A percentile compares a stretch with the other conserved stretches of the same genome.
Evolutionary conservation across 2,329 filamentous ascomycete genomes (phyloP).

Genomic region (Xylariaceae sp.): DNA sequence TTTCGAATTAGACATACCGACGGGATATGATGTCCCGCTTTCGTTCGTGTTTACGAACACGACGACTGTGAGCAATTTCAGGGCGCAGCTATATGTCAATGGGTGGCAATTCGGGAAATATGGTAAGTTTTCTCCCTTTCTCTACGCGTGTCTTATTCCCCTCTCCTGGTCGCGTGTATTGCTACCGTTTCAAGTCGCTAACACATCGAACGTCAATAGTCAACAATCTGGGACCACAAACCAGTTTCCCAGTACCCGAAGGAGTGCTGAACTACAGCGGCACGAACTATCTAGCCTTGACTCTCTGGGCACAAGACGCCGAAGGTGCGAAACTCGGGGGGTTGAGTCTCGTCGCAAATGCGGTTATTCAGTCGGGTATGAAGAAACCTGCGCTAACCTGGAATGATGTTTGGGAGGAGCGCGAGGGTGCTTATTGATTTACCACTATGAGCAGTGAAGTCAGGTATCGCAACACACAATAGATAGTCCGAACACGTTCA

Average conservation of each 20-base stretch:
- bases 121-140: constrained; percentile 12
- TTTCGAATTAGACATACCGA: constrained; percentile 52
- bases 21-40: constrained; percentile 56
- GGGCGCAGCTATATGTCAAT: constrained; percentile 67
- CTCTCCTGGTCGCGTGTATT: neutral
- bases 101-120: constrained; percentile 65
- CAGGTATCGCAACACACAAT: neutral
- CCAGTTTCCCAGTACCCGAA: constrained; percentile 66
- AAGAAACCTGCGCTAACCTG: constrained; percentile 20
- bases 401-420: constrained; percentile 16
- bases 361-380: constrained; percentile 23
- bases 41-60: constrained; percentile 54
- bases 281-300: constrained; percentile 64
- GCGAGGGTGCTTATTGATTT: constrained; percentile 18
- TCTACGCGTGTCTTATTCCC: neutral
- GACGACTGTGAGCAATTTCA: constrained; percentile 39
- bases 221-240: constrained; percentile 69
- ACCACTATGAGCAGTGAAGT: neutral
- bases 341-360: constrained; percentile 24
- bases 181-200: neutral
- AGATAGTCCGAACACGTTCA: neutral
- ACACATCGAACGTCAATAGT: constrained; percentile 1
- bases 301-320: constrained; percentile 62
- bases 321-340: constrained; percentile 53
- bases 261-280: constrained; percentile 69